These are phyloP conservation scores for Gomphus bonarii DNA, from an alignment of 1,284 basidiomycete species.

Conservation along the genomic window DNA sequence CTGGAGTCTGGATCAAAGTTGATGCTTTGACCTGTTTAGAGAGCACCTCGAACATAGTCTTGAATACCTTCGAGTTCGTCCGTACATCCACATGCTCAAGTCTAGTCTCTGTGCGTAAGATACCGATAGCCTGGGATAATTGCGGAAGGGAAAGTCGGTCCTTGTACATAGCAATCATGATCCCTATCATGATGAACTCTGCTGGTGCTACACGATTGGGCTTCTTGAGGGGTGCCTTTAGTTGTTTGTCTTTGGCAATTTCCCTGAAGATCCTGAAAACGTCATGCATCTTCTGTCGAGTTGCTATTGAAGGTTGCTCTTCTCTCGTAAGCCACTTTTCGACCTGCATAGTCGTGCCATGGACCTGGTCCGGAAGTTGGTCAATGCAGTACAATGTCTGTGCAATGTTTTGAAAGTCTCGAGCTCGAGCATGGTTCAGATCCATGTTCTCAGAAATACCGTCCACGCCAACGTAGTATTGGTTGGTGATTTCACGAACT, in stretches of 20 bases:
- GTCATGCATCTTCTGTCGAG: slow-evolving; percentile 34
- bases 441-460: slow-evolving; percentile 43
- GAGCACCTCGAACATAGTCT: slow-evolving; percentile 46
- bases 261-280: slow-evolving; percentile 43
- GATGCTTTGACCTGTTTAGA: slow-evolving; percentile 14
- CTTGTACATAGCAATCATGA: slow-evolving; percentile 39
- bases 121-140: slow-evolving; percentile 33
- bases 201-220: slow-evolving; percentile 45
- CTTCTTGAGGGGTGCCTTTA: slow-evolving; percentile 34
- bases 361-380: slow-evolving; percentile 29
- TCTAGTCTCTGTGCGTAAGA: slow-evolving; percentile 44
- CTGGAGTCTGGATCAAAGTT: not conserved
- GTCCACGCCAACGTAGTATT: slow-evolving; percentile 34
- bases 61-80: slow-evolving; percentile 42
- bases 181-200: slow-evolving; percentile 45
- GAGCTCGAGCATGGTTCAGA: slow-evolving; percentile 52
- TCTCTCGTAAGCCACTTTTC: slow-evolving; percentile 44
- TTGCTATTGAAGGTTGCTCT: slow-evolving; percentile 30
- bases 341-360: slow-evolving; percentile 38
- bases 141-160: slow-evolving; percentile 25
- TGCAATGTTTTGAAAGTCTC: slow-evolving; percentile 61
- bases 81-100: slow-evolving; percentile 47
- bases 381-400: slow-evolving; percentile 56
- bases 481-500: slow-evolving; percentile 41
- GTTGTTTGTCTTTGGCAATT: slow-evolving; percentile 31